Base-by-base conservation (phyloP, 2,329 filamentous ascomycete species). In the Leptodontidium sp. region DNA sequence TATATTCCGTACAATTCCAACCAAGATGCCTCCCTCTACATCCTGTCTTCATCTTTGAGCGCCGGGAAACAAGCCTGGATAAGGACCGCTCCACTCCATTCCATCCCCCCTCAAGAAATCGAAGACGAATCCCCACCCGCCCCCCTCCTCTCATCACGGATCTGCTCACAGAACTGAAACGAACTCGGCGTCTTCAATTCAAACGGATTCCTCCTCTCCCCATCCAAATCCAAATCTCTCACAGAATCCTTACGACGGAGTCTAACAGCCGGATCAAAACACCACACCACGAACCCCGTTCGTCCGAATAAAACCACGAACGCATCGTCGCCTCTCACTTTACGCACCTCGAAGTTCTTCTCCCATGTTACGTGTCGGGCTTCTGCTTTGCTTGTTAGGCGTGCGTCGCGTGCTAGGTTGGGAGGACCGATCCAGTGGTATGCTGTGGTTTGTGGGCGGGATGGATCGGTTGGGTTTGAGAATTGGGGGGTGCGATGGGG, bases 241-340 rank as follows among this genome's bases (percentile, higher is more conserved):
- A 32, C 29, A 32, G 59, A 62, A 35, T 50, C 59, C 12, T 35
- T 49, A 21, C 49, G 29, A 35, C 61, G 58, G 11, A 71, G 50
- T 21, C 43, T 57, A 29, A 69, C 58, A 15, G 26, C n/a, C 26
- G 38, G 32, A 35, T 70, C 65, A 24, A 75, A 75, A 57, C 55
- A 73, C 75, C 75, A 76, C 4, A 77, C 74, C 0, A 68, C 40
- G 57, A 69, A 75, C 15, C 72, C 72, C 7, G 63, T 3, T 0
- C 29, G 11, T 1, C 69, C 40, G 47, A 70, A 63, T 8, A 69
- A 12, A 6, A 75, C 65, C n/a, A 75, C 67, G 55, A 75, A 76
- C 24, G 70, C 67, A 59, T 75, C 74, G 64, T 76, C 73, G 2
- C 71, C 69, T 21, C 40, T n/a, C 12, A 70, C 52, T 17, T 14